Conservation (phyloP, 768 basidiomycete species). For the Lentinula raphanica region DNA sequence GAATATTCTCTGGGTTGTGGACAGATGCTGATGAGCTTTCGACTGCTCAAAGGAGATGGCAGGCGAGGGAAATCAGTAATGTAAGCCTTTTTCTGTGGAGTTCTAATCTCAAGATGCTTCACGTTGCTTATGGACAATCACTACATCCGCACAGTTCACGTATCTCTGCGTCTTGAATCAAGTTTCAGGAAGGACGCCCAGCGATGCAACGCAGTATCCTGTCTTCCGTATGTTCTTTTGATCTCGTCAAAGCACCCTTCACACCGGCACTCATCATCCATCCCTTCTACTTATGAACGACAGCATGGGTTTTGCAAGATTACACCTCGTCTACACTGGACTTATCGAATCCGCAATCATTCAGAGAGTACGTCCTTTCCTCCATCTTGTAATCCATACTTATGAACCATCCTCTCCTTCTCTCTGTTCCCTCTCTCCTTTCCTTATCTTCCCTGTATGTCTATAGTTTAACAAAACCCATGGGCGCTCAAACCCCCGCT, state of each 20-base stretch:
- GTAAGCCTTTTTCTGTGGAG: conserved; percentile 29
- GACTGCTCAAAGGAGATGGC: conserved; percentile 79
- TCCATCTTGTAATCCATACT: too few species aligned
- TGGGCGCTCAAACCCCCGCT: conserved; percentile 80
- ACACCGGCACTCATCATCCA: too few species aligned
- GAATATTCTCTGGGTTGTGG: conserved; percentile 6
- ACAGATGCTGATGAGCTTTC: conserved; percentile 48
- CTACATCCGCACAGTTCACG: conserved; percentile 55
- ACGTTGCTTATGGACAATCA: neutral
- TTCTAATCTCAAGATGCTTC: conserved; percentile 14
- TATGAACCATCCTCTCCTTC: too few species aligned
- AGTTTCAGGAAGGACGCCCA: conserved; percentile 87
- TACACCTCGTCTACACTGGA: conserved; percentile 72
- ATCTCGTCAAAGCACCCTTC: too few species aligned
- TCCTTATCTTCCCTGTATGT: neutral
- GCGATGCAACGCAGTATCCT: conserved; percentile 93
- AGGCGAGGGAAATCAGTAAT: conserved; percentile 86
- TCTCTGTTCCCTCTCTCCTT: neutral
- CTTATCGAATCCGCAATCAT: conserved; percentile 53
- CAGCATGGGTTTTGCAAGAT: conserved; percentile 88
- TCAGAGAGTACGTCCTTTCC: conserved; percentile 57
- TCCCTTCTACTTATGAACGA: neutral
- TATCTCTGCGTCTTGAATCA: conserved; percentile 89
- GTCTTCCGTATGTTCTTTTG: conserved; percentile 62
- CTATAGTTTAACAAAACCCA: conserved; percentile 82